Evolutionary conservation across 306 rosid species (phyloP).

Genomic region (Lithocarpus polystachyus): DNA sequence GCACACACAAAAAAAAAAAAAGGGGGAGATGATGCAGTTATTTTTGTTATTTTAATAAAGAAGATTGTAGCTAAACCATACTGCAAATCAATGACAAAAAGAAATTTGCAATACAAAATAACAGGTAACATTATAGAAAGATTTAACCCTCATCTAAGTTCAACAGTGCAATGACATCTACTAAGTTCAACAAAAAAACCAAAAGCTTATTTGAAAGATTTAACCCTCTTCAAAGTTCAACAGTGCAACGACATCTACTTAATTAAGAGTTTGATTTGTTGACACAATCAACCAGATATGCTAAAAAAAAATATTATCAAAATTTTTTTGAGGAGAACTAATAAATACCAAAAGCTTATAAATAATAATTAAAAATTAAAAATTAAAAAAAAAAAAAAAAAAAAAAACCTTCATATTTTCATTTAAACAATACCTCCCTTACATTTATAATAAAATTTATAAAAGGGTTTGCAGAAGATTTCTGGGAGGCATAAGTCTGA

Average conservation of each 20-base stretch:
- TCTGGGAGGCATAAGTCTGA: constrained; percentile 74
- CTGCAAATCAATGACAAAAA: background rate
- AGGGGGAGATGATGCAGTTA: background rate
- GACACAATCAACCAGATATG: background rate
- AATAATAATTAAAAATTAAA: no score
- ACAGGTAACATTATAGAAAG: constrained; percentile 1
- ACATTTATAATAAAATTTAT: constrained; percentile 57
- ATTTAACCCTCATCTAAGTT: background rate
- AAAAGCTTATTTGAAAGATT: background rate
- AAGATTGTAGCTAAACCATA: background rate
- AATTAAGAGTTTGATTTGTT: background rate
- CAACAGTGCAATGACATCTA: background rate
- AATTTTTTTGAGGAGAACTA: background rate
- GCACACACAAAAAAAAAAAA: background rate
- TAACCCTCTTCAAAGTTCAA: background rate
- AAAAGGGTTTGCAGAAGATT: constrained; percentile 73
- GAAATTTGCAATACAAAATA: background rate
- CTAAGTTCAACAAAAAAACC: background rate
- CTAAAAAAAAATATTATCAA: background rate
- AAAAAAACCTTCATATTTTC: background rate
- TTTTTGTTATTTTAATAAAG: constrained; percentile 10
- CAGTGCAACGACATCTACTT: background rate
- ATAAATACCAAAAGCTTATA: background rate
- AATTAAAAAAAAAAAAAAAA: no score
- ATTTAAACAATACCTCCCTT: constrained; percentile 29